Evolutionary conservation across 2,329 filamentous ascomycete species (phyloP), one percentile per base, ranked within the genome.

Genomic region (Chrysoporthe puriensis): DNA sequence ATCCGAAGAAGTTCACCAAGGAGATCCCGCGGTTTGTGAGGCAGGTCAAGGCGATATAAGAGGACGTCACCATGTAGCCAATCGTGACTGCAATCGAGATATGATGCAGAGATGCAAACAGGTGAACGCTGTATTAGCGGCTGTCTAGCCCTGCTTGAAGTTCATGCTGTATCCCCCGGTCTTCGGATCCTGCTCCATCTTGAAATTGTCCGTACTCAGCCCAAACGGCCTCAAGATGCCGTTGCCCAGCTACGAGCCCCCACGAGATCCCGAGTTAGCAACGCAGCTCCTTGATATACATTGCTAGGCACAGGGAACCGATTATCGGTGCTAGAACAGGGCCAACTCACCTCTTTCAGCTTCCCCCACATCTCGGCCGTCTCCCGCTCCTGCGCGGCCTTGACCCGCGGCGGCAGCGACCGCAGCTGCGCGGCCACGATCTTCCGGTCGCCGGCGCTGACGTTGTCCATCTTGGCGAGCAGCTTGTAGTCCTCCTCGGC

Each of bases 291-390:
- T 7, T 40, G 6, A 40, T 40, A 40, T 9, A 40, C 36, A 6
- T 40, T 40, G 6, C 36, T 40, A 40, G 36, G 36, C 36, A 9
- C 36, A 9, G 9, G 36, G 36, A 9, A 7, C 9, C 36, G 36
- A 40, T 40, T 5, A 40, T 40, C 36, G 36, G 4, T 40, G 9
- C 9, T 40, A 40, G 36, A 21, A 26, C 21, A 42, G 3, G 13
- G 11, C n/a, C 4, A 62, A 83, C 86, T 81, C 72, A 89, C 87
- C 73, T 91, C 89, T 77, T 97, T 97, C 73, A 99, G 80, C 81
- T 98, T 97, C 21, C 91, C 92, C 94, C 97, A 97, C 94, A 98
- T 97, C 80, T 99, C 95, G 2, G 87, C 90, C 86, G 96, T 93
- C 79, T 99, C 96, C 73, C 86, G 86, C 75, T 97, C 91, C 79